Evolutionary conservation across 208 protist genomes (phyloP), one percentile per base, ranked within the genome.

Genomic region (Trypanosoma boissoni): DNA sequence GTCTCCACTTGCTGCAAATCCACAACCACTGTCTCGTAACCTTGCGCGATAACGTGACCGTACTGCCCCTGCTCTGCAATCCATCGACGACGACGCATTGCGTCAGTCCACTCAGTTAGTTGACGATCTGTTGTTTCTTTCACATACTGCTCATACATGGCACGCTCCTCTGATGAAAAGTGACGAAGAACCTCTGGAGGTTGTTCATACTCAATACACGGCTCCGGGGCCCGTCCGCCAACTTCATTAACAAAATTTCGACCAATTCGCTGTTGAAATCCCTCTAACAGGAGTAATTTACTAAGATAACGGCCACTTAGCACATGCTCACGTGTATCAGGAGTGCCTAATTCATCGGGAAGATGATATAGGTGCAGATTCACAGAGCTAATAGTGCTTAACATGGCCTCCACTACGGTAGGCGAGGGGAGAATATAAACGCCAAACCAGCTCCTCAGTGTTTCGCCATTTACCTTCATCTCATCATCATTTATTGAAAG

Each of bases 401-500:
- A 44, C 20, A 86, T 76, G 0, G 80, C 75, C 58, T 84, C 62
- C 31, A 87, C 78, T n/a, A 94, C 59, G 16, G 77, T 80, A 23
- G 89, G 89, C 10, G 86, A 91, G 9, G 89, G 89, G 45, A 96
- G 68, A 69, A 92, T 72, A 63, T 91, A 93, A 37, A 80, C 76
- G 29, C 89, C 89, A 62, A 96, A 93, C 85, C 89, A 96, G 43
- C 62, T 68, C 6, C 89, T 86, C 60, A 96, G 64, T 56, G 83
- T 83, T 64, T 88, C 84, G 1, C 46, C 79, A 28, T 74, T 65
- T 44, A 92, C 74, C 24, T 42, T n/a, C 41, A 79, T 36, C 68
- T 94, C 86, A 32, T 91, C 88, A 58, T 91, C 88, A 28, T 66
- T 65, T 44, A 42, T 32, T 18, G 66, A 68, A 26, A 81, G 39